Evolutionary conservation across 208 protist genomes (phyloP).

Genomic region (Kentomonas sorsogonicus): DNA sequence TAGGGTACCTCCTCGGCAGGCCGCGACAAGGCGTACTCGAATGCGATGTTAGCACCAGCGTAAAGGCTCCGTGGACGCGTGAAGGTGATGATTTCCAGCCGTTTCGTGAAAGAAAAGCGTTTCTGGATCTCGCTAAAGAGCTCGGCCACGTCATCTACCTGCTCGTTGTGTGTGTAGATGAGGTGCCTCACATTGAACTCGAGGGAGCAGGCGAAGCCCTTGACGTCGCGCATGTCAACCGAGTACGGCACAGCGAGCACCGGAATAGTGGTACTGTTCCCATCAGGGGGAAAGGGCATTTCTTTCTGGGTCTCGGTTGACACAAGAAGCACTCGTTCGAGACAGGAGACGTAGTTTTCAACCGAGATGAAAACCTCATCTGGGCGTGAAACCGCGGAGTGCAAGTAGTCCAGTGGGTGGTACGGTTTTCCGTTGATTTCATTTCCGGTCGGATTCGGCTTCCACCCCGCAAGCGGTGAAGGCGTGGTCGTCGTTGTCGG

Average conservation of each 20-base stretch:
- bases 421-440: too few relatives aligned
- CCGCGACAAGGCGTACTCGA: slow-evolving; percentile 26
- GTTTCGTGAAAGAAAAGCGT: slow-evolving; percentile 30
- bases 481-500: too few relatives aligned
- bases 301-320: slow-evolving; percentile 11
- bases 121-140: slow-evolving; percentile 27
- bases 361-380: slow-evolving; percentile 20
- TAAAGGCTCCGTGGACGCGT: slow-evolving; percentile 22
- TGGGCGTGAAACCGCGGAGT: slow-evolving; percentile 14
- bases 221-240: slow-evolving; percentile 24
- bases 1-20: slow-evolving; percentile 31
- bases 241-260: slow-evolving; percentile 21
- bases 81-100: slow-evolving; percentile 34
- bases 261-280: not conserved
- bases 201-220: slow-evolving; percentile 29
- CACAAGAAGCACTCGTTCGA: slow-evolving; percentile 16
- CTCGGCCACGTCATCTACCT: slow-evolving; percentile 16
- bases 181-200: slow-evolving; percentile 21
- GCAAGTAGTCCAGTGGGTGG: slow-evolving; percentile 13
- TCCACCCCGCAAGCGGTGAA: too few relatives aligned
- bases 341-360: slow-evolving; percentile 18
- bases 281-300: slow-evolving; percentile 5
- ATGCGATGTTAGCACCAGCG: slow-evolving; percentile 24
- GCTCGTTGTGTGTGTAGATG: slow-evolving; percentile 23
- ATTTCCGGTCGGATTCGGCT: too few relatives aligned